Evolutionary conservation across 2,329 filamentous ascomycete genomes (phyloP), one percentile per base, ranked within the genome.

Genomic region (Stemphylium beticola): DNA sequence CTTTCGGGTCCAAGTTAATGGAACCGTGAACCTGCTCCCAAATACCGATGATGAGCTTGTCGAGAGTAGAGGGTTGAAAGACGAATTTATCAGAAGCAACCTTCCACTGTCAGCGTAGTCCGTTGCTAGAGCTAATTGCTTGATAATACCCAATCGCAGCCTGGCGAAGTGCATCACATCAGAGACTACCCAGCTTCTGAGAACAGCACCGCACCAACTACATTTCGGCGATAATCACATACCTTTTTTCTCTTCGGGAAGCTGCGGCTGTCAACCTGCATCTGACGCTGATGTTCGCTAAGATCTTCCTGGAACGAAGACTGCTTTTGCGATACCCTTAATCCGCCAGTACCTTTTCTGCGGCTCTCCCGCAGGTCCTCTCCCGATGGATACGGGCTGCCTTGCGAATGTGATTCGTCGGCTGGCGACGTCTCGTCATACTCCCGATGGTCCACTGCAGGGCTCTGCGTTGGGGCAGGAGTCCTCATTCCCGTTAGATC

Each of bases 41-140:
- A 14, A 82, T 80, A 4, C 80, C 80, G 18, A 75, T 72, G 40
- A 82, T 77, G 38, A 82, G 71, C 54, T 81, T 82, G 54, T 81
- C 78, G 14, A 79, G 62, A 4, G 77, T 81, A 0, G 79, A 80
- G 1, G 79, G 79, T 51, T 80, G 76, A 44, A 81, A 68, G 9
- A 74, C 74, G 1, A 77, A 76, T 36, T 75, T 75, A n/a, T 75
- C 72, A 2, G 70, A 65, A 6, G 59, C 57, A 2, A 68, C 49
- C 52, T 55, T 17, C 12, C 4, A 22, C 14, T 12, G 36, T 55
- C 10, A 55, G 52, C 12, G 24, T 32, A 10, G 2, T 32, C 4
- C 22, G 18, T 43, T 43, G 14, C 14, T 6, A 26, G 20, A 31
- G 24, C 26, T 2, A 2, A 3, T 17, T 8, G 14, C 15, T 34